Evolutionary conservation across 192 early-diverging fungal genomes (phyloP).

Genomic region (Coemansia sp.): DNA sequence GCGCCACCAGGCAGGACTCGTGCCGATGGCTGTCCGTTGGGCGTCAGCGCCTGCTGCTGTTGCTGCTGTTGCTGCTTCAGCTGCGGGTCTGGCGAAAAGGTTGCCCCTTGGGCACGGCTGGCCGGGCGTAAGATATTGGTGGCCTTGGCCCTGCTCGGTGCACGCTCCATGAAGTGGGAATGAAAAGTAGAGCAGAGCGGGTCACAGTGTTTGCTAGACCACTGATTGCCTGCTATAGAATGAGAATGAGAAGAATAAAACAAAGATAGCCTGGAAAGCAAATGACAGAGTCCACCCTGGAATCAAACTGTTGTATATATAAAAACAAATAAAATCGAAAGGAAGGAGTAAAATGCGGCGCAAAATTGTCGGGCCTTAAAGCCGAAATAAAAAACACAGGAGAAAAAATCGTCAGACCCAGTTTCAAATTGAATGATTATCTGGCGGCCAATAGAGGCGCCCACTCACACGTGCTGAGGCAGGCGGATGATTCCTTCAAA

Average conservation of each 20-base stretch:
- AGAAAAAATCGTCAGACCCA: background rate
- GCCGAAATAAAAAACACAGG: background rate
- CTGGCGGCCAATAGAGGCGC: background rate
- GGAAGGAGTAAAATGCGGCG: background rate
- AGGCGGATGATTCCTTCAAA: conserved; percentile 33
- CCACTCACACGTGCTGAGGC: conserved; percentile 35
- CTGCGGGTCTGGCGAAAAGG: conserved; percentile 6
- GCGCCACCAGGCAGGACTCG: conserved; percentile 26
- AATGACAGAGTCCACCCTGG: no score
- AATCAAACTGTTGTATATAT: no score
- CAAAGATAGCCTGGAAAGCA: no score
- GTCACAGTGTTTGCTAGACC: background rate
- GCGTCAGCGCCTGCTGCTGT: conserved; percentile 14
- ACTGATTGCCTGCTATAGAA: background rate
- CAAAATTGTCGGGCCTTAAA: background rate
- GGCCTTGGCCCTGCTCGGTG: conserved; percentile 53
- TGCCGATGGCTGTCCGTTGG: conserved; percentile 4
- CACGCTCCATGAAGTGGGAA: conserved; percentile 35
- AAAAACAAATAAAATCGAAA: background rate
- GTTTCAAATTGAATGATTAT: background rate
- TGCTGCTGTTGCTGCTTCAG: conserved; percentile 17
- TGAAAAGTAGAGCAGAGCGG: background rate
- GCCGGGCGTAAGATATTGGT: conserved; percentile 49
- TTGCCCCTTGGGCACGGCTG: conserved; percentile 42
- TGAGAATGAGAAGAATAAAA: background rate